A percentile compares a stretch with the other conserved stretches of the same genome.
Evolutionary conservation across 192 early-diverging fungal species (phyloP).

Genomic region (Geranomyces michiganensis): DNA sequence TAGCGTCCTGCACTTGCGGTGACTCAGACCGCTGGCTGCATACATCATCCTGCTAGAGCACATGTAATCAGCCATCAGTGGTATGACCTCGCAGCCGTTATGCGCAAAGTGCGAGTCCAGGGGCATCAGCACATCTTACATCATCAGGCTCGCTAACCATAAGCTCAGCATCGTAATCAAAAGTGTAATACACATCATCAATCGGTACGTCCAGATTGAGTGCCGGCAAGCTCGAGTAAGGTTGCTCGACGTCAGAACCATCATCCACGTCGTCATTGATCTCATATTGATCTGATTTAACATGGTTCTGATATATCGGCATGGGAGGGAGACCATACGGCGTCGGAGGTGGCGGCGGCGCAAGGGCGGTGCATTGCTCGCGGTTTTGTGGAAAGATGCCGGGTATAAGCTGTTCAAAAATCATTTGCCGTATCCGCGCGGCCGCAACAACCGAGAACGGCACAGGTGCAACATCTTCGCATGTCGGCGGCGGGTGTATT

Average conservation of each 20-base stretch:
- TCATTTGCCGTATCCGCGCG: conserved; percentile 70
- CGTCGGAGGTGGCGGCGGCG: not conserved
- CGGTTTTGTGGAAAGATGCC: conserved; percentile 53
- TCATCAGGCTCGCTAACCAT: not conserved
- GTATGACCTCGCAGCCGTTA: too few species aligned
- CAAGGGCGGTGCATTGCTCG: conserved; percentile 32
- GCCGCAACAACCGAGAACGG: conserved; percentile 48
- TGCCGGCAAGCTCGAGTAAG: not conserved
- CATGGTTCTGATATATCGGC: not conserved
- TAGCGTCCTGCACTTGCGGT: not conserved
- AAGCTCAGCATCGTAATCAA: conserved; percentile 64
- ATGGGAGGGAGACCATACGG: not conserved
- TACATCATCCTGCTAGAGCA: not conserved
- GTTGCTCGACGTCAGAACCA: conserved; percentile 35
- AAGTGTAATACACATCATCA: conserved; percentile 67
- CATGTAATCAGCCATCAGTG: not conserved
- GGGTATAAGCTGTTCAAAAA: conserved; percentile 76
- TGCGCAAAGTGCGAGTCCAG: too few species aligned
- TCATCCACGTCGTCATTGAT: not conserved
- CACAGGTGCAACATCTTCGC: not conserved
- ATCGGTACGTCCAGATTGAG: conserved; percentile 44
- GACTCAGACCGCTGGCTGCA: not conserved
- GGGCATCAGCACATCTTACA: not conserved
- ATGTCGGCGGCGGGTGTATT: not conserved
- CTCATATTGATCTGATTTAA: not conserved